Conservation (phyloP, 106 monocot species). For the Hemerocallis citrina region DNA sequence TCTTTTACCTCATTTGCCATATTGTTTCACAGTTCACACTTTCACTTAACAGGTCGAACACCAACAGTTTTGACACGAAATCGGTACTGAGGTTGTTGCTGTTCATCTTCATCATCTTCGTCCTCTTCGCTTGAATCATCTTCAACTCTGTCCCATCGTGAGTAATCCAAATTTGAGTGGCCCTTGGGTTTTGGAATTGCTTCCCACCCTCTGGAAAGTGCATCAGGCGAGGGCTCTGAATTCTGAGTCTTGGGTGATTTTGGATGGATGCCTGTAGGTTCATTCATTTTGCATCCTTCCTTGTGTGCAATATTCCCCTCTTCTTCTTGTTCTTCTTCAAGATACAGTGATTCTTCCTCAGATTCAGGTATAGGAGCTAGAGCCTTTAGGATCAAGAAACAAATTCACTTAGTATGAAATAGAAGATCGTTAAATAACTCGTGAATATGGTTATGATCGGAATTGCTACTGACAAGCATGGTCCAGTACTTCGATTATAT, state of each 20-base stretch:
- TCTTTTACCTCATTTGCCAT: background rate
- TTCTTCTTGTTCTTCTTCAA: slow-evolving; percentile 44
- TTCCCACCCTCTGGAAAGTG: slow-evolving; percentile 44
- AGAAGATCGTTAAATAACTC: background rate
- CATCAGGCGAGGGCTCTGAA: slow-evolving; percentile 4
- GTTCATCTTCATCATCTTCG: slow-evolving; percentile 60
- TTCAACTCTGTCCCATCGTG: slow-evolving; percentile 83
- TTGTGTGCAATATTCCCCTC: background rate
- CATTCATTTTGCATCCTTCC: slow-evolving; percentile 5
- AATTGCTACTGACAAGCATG: no score
- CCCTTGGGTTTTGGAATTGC: slow-evolving; percentile 86
- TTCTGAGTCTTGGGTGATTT: slow-evolving; percentile 11
- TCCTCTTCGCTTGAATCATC: slow-evolving; percentile 88
- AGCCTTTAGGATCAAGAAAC: slow-evolving; percentile 28
- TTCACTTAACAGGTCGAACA: slow-evolving; percentile 68
- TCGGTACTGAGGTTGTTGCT: slow-evolving; percentile 56
- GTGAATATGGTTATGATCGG: no score
- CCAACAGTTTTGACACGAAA: slow-evolving; percentile 81
- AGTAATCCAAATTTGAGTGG: slow-evolving; percentile 85
- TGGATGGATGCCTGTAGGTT: slow-evolving; percentile 1
- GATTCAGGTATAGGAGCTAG: slow-evolving; percentile 89
- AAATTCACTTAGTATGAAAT: background rate
- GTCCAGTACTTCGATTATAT: no score
- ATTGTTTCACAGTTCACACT: no score
- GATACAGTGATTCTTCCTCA: slow-evolving; percentile 47